Evolutionary conservation across 192 early-diverging fungal genomes (phyloP).

Genomic region (Backusella tarrabulga): DNA sequence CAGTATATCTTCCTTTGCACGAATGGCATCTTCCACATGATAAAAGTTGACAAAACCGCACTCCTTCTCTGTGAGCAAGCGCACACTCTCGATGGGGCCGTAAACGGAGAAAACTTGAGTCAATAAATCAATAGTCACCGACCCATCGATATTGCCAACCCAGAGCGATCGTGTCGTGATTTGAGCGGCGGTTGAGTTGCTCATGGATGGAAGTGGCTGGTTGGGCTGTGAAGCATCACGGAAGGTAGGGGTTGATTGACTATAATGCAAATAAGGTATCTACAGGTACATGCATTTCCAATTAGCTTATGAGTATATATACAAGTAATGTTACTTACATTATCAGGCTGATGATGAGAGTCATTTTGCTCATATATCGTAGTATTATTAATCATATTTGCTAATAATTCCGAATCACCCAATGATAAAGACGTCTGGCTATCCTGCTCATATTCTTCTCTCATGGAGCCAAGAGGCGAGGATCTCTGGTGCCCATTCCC

Average conservation of each 20-base stretch:
- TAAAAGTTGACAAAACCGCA: conserved; percentile 95
- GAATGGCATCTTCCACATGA: conserved; percentile 82
- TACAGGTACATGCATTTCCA: neutral
- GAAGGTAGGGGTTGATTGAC: conserved; percentile 28
- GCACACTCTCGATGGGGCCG: conserved; percentile 87
- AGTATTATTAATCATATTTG: conserved; percentile 10
- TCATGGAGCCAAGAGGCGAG: neutral
- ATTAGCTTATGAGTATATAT: neutral
- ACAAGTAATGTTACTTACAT: neutral
- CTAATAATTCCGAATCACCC: conserved; percentile 19
- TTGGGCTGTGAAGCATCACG: neutral
- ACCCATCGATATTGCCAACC: conserved; percentile 89
- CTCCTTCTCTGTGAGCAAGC: conserved; percentile 90
- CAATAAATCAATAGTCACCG: conserved; percentile 77
- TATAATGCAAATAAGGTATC: conserved; percentile 18
- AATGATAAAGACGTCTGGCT: conserved; percentile 1
- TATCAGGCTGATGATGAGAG: neutral
- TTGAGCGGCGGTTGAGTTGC: conserved; percentile 26
- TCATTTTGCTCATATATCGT: neutral
- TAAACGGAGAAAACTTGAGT: conserved; percentile 80
- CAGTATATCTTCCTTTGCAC: conserved; percentile 83
- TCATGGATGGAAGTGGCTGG: conserved; percentile 1
- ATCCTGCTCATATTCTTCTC: neutral
- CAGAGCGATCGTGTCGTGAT: conserved; percentile 87
- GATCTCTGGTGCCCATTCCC: neutral